A percentile compares a stretch with the other conserved stretches of the same genome.
Evolutionary conservation across 768 basidiomycete species (phyloP).

Genomic region (Tylopilus plumbeoviolaceoides): DNA sequence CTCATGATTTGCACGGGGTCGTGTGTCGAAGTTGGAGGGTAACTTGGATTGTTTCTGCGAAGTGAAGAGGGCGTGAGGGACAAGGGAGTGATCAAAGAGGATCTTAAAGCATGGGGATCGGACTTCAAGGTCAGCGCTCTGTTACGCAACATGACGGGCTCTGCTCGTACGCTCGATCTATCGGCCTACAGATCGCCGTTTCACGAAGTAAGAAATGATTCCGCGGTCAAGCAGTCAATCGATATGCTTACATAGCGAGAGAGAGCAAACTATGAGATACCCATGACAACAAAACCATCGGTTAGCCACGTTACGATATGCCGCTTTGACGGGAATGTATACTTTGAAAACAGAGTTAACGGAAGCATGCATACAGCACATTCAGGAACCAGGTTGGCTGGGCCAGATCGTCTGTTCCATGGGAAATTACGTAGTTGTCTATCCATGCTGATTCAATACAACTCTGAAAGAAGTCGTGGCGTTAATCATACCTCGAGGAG

Average conservation of each 20-base stretch:
- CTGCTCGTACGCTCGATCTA: background rate
- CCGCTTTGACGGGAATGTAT: background rate
- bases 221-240: background rate
- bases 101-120: slow-evolving; percentile 3
- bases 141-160: background rate
- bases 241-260: background rate
- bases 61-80: background rate
- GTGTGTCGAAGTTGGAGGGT: background rate
- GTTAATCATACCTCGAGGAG: background rate
- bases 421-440: background rate
- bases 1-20: slow-evolving; percentile 2
- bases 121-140: background rate
- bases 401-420: background rate
- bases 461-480: background rate
- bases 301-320: background rate
- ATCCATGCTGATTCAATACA: background rate
- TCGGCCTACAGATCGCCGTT: background rate
- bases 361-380: background rate
- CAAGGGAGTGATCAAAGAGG: background rate
- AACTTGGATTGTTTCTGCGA: background rate
- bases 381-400: background rate
- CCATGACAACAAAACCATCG: background rate
- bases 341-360: background rate
- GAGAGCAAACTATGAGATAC: background rate
- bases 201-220: background rate